Base-by-base conservation (phyloP, 2,329 filamentous ascomycete species). In the Tricladium varicosporioides region DNA sequence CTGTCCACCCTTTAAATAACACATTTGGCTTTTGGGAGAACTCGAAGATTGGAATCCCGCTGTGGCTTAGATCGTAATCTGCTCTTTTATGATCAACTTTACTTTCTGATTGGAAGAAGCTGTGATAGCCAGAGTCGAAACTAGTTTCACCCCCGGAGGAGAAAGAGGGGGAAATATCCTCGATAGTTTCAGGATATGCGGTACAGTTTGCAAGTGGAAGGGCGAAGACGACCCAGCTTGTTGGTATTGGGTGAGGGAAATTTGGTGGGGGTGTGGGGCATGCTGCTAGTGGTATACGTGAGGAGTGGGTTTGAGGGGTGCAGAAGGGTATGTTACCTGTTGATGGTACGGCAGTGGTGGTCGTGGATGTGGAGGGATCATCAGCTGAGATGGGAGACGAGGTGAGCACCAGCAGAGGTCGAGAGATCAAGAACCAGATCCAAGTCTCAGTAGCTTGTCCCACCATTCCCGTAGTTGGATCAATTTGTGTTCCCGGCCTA, bases 1-100 rank as follows among this genome's bases (percentile, higher is more conserved):
- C 18, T 11, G 13, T 1, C 33, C 49, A 42, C 7, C 19, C 33
- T 11, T 8, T 8, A 13, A 48, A 18, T 0, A 31, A 7, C 2
- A 3, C 8, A 5, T 45, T 33, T 7, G 46, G 46, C 22, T 53
- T 57, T 1, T 13, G 33, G 5, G 47, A 56, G 58, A 69, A 70
- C 47, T 70, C 67, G 48, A 70, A 70, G 55, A 69, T 51, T 0
- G 68, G 67, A 1, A 60, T 19, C n/a, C 67, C 67, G 45, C 59
- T 56, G 56, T 60, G 61, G 2, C 64, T 66, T 53, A 70, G 63
- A 16, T 69, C 65, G 52, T 63, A 65, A 51, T 70, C 67, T 42
- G 48, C 59, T 22, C 67, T 60, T 44, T 65, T 63, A 42, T 56
- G 31, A 33, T 63, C 15, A 47, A 48, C 60, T 4, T 45, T 59